Evolutionary conservation across 1,284 basidiomycete genomes (phyloP).

Genomic region (Somion occarium): DNA sequence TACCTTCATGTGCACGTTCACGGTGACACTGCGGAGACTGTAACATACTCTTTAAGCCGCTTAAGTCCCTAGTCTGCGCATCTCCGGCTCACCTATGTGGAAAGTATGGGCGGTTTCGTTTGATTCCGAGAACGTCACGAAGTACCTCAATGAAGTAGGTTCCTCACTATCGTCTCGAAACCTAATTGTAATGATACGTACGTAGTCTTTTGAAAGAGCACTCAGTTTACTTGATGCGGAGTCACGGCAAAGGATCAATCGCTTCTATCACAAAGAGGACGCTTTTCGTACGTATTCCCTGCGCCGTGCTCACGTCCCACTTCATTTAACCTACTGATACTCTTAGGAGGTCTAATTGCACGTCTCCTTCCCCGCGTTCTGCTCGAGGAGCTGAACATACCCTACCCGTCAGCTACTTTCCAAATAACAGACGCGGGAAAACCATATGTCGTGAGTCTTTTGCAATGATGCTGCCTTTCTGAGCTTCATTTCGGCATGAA

Average conservation of each 20-base stretch:
- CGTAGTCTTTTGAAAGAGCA: constrained; percentile 43
- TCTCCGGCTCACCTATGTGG: no score
- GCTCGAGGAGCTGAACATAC: constrained; percentile 53
- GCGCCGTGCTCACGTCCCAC: neutral
- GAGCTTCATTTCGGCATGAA: neutral
- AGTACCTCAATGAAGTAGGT: constrained; percentile 44
- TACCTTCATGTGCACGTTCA: no score
- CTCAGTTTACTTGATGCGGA: constrained; percentile 51
- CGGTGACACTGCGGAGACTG: no score
- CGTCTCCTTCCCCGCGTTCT: constrained; percentile 61
- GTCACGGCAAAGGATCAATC: constrained; percentile 48
- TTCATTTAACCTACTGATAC: constrained; percentile 1
- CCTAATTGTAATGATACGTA: neutral
- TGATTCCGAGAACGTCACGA: constrained; percentile 14
- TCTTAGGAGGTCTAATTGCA: constrained; percentile 75
- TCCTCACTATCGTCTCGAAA: constrained; percentile 6
- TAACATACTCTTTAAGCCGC: no score
- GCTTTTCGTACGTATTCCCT: constrained; percentile 53
- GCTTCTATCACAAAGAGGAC: constrained; percentile 67
- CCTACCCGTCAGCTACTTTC: constrained; percentile 43
- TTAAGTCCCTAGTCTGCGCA: no score
- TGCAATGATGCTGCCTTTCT: neutral
- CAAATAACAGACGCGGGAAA: constrained; percentile 58
- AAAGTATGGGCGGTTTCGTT: constrained; percentile 50
- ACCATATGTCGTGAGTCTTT: constrained; percentile 59